Evolutionary conservation across 768 basidiomycete genomes (phyloP), one percentile per base, ranked within the genome.

Genomic region (Scleroderma bovista): DNA sequence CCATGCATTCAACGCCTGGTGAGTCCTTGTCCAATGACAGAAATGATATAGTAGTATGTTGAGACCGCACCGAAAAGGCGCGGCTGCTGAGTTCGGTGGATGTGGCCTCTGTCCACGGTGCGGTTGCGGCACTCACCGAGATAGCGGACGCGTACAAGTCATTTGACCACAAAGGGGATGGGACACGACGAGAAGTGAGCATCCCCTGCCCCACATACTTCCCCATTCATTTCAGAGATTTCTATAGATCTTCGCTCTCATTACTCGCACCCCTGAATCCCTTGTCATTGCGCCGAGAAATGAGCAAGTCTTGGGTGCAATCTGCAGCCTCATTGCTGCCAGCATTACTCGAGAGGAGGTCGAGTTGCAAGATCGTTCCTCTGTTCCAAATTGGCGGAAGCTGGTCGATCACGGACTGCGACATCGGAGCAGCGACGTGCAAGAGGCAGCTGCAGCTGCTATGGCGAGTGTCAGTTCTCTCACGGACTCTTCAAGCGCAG

Each of bases 81-180:
- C 64, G 66, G 29, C 66, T 91, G 6, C 67, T 86, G 23, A 73
- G 75, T 12, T 84, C 86, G 8, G 63, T 79, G 19, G 93, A 96
- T 65, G 52, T 72, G 12, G 70, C 75, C 17, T 86, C 88, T 59
- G 69, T 93, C 10, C 93, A 97, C 60, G 95, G 95, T 2, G 84
- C 77, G 9, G 67, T 97, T n/a, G 70, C 84, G 20, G 82, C 80
- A 1, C 72, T 97, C 22, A 75, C 77, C 8, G 86, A 93, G 62
- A 71, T 97, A 15, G 82, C 90, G 0, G 62, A 69, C n/a, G 83
- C 82, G 2, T 83, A 76, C 15, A 62, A 54, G 53, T 50, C 51
- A 57, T 36, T 62, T 68, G 40, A 59, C 61, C 24, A 63, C 52
- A 24, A 60, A 62, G 56, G 61, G 65, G 48, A 74, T 74, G 46